Base-by-base conservation (phyloP, 768 basidiomycete species). In the Clavaria fumosa region DNA sequence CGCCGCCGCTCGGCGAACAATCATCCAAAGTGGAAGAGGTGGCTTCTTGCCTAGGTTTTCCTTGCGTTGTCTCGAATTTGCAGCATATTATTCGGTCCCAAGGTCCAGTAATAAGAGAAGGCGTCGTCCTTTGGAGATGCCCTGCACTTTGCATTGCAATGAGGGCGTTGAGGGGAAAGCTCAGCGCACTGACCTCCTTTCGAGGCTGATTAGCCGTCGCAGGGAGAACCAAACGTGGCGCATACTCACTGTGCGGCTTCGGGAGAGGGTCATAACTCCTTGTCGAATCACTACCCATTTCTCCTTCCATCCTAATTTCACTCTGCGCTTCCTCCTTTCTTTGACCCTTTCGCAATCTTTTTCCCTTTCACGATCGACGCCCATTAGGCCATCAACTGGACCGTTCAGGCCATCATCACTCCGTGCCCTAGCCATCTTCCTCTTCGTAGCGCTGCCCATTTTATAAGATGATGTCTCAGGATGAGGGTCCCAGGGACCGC, bases 251-350 rank as follows among this genome's bases (percentile, higher is more conserved):
- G 62, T 53, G 20, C 66, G 62, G 18, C 67, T 61, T 47, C 66
- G 72, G 46, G 61, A 72, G 11, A 82, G 49, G 35, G 55, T 61
- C n/a, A 82, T 50, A 15, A 60, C 47, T 0, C 74, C 77, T 17
- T 72, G 65, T 37, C 63, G 58, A 20, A 82, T 64, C n/a, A 78
- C 59, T 31, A 73, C 58, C 70, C 74, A 78, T 3, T 74, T 56
- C 12, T 70, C 61, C 30, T 66, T 63, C 79, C 79, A 82, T 35
- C 76, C 77, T 6, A 70, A 42, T 40, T 62, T 63, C 44, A 48
- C 47, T 44, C 42, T 51, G 26, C 9, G 26, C 26, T 14, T 9
- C 14, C 14, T 28, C 26, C 14, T 28, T 9, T 14, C 26, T 28
- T 28, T 28, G 14, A 9, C 26, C 26, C 14, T 28, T 28, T 28